Conservation (phyloP, 257 asterid genomes). For the Fraxinus excelsior region DNA sequence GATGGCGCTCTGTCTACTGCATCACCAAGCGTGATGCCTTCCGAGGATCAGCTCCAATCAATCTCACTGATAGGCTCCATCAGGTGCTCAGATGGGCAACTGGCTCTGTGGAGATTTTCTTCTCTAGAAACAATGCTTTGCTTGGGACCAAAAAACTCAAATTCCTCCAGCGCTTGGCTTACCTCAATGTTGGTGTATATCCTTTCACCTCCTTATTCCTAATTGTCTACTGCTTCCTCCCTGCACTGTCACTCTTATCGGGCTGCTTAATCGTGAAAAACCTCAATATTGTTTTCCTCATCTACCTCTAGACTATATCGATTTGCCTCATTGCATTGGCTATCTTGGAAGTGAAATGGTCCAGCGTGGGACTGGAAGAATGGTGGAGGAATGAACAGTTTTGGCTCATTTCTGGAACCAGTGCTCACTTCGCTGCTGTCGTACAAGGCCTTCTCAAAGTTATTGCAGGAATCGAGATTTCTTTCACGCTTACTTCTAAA, state of each 20-base stretch:
- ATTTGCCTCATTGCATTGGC: conserved; percentile 50
- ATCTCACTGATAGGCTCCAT: conserved; percentile 64
- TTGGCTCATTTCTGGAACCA: conserved; percentile 65
- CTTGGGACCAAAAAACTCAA: conserved; percentile 38
- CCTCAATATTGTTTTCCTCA: conserved; percentile 46
- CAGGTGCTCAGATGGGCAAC: conserved; percentile 75
- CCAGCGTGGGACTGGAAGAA: conserved; percentile 55
- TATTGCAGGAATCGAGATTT: conserved; percentile 62
- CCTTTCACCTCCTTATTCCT: conserved; percentile 66
- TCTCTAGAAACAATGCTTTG: conserved; percentile 62
- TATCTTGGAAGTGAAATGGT: conserved; percentile 58
- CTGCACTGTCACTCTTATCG: conserved; percentile 61
- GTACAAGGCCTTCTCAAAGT: conserved; percentile 65
- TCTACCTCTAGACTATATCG: conserved; percentile 42
- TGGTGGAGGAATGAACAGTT: conserved; percentile 79
- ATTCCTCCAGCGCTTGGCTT: conserved; percentile 57
- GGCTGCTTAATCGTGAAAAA: conserved; percentile 56
- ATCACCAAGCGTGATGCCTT: conserved; percentile 64
- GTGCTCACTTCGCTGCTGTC: conserved; percentile 65
- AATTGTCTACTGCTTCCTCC: conserved; percentile 64
- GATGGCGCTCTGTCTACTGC: conserved; percentile 67
- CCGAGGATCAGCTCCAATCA: conserved; percentile 70
- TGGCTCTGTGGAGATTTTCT: conserved; percentile 66
- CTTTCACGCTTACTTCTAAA: conserved; percentile 59
- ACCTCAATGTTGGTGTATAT: conserved; percentile 62